Base-by-base conservation (phyloP, 441 rosid species). In the Metrosideros polymorpha region DNA sequence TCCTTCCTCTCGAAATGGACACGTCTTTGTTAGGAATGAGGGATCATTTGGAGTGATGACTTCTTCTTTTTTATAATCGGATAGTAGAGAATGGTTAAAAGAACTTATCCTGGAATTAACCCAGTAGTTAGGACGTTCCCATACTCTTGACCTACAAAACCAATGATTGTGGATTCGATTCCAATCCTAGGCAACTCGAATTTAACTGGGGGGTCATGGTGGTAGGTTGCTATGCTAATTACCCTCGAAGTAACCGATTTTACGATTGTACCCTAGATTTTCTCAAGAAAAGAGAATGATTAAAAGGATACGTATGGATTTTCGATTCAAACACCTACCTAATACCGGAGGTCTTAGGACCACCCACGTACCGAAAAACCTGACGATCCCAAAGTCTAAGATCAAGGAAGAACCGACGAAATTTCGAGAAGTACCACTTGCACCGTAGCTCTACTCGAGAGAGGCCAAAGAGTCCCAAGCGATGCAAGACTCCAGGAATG, bases 81-180 rank as follows among this genome's bases (percentile, higher is more conserved):
- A 29, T 59, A 29, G 15, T 59, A 17, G 7, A 59, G 35, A 59
- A 59, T 59, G 18, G 2, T 29, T 59, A 7, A 17, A 59, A 59
- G 2, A 19, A 59, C 9, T 29, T 10, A 56, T 56, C 35, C 35
- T 14, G 6, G 35, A 29, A n/a, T 29, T 6, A 19, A 59, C 19
- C 4, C 5, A 0, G 1, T 7, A 1, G 9, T 7, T 6, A 59
- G 66, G 5, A 3, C 19, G 4, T 59, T 59, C 9, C 4, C 9
- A 5, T 29, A 59, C 15, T 13, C 29, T 59, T 30, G 30, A 13
- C 66, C 13, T 2, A 2, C 61, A 29, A 3, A 3, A 59, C 7
- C 66, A 59, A 59, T 59, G 15, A 29, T 29, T 29, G 35, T n/a
- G 66, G 19, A 59, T 29, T 14, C 9, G 9, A 29, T 17, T 6